Evolutionary conservation across 306 rosid species (phyloP).

Genomic region (Fragaria vesca): DNA sequence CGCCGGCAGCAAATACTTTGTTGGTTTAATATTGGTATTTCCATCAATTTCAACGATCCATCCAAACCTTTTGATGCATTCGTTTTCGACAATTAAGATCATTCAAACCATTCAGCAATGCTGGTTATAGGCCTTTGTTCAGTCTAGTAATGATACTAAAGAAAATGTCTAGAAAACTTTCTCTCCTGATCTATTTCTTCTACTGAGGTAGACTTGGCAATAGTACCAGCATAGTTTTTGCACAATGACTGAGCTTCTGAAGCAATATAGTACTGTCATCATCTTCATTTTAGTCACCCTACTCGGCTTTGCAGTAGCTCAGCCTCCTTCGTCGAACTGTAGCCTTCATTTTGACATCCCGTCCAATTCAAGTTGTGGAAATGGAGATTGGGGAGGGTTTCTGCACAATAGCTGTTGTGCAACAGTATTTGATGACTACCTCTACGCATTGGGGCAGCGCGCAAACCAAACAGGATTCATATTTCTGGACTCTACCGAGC

Average conservation of each 20-base stretch:
- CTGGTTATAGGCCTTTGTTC: background rate
- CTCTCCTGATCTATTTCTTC: background rate
- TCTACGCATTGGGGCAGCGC: conserved; percentile 30
- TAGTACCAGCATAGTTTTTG: background rate
- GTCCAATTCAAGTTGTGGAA: conserved; percentile 28
- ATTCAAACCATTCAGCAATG: background rate
- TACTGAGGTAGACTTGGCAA: background rate
- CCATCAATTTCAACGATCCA: conserved; percentile 22
- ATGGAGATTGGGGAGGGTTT: conserved; percentile 39
- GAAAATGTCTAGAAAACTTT: background rate
- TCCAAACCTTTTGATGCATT: conserved; percentile 19
- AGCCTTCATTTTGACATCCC: conserved; percentile 18
- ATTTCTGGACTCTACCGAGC: conserved; percentile 36
- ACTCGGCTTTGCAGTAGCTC: conserved; percentile 17
- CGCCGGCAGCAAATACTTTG: background rate
- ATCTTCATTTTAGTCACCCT: conserved; percentile 21
- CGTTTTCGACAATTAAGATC: background rate
- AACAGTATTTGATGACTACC: conserved; percentile 34
- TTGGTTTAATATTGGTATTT: background rate
- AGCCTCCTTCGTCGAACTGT: conserved; percentile 28
- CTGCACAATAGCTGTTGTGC: conserved; percentile 26
- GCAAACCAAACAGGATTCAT: conserved; percentile 41
- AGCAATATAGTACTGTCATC: conserved; percentile 5
- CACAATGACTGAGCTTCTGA: conserved; percentile 6
- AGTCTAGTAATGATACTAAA: background rate